phyloP scores from a whole-genome alignment of 1,284 basidiomycete genomes.

The Naganishia sp. region DNA sequence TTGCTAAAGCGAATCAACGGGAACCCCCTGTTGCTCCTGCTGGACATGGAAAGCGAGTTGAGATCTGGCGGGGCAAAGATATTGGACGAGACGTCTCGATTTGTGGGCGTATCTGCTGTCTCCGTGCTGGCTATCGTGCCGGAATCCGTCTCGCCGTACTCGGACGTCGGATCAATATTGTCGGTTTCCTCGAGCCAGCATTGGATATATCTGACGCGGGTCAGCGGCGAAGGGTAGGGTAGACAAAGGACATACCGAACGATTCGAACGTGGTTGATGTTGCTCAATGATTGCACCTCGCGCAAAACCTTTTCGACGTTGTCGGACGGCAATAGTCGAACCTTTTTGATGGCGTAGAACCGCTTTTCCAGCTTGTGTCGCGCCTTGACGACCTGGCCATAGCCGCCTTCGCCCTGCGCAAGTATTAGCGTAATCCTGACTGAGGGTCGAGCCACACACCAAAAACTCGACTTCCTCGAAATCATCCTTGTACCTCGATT shows the following conservation, averaged over 20 bases:
- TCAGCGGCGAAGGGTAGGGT: neutral
- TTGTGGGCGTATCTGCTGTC: slow-evolving; percentile 15
- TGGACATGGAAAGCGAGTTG: slow-evolving; percentile 44
- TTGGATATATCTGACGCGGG: slow-evolving; percentile 34
- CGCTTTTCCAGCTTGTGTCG: slow-evolving; percentile 64
- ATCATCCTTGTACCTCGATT: slow-evolving; percentile 50
- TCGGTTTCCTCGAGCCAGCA: slow-evolving; percentile 50
- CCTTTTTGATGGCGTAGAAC: slow-evolving; percentile 65
- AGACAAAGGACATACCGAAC: slow-evolving; percentile 65
- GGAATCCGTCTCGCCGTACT: slow-evolving; percentile 30
- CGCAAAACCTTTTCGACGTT: slow-evolving; percentile 85
- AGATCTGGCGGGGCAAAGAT: slow-evolving; percentile 48
- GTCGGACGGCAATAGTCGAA: slow-evolving; percentile 74
- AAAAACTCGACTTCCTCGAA: slow-evolving; percentile 55
- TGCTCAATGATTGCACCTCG: slow-evolving; percentile 85
- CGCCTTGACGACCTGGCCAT: slow-evolving; percentile 92
- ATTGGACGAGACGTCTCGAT: slow-evolving; percentile 40
- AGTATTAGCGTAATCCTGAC: neutral
- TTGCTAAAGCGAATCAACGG: slow-evolving; percentile 50
- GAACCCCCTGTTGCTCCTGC: slow-evolving; percentile 48
- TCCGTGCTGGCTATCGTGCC: slow-evolving; percentile 5
- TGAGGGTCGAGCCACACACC: slow-evolving; percentile 27
- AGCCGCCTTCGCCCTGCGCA: slow-evolving; percentile 80
- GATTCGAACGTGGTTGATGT: slow-evolving; percentile 84
- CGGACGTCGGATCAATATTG: slow-evolving; percentile 3